phyloP scores from a whole-genome alignment of 352 stramenopile genomes.

The Aphanomyces invadans region DNA sequence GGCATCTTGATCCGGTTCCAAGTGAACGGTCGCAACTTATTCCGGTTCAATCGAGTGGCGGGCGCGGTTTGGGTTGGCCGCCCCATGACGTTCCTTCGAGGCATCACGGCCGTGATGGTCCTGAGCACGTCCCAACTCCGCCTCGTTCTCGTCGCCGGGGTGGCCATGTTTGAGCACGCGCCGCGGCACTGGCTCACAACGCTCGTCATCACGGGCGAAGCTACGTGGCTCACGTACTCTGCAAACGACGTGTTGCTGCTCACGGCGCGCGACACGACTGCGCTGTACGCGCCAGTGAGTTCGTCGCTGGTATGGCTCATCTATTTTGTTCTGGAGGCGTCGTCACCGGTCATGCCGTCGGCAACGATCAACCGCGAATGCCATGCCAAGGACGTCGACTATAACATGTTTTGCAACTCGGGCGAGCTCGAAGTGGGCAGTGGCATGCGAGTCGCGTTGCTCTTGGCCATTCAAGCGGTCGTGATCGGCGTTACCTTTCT shows the following conservation, averaged over 20 bases:
- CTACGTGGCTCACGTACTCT: background rate
- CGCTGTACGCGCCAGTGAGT: background rate
- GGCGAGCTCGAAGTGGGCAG: no score
- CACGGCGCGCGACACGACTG: background rate
- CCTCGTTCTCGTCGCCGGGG: background rate
- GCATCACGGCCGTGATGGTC: background rate
- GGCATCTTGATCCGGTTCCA: background rate
- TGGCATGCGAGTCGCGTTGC: no score
- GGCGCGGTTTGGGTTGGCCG: conserved; percentile 13
- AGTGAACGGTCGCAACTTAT: background rate
- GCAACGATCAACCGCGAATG: no score
- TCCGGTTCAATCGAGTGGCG: conserved; percentile 10
- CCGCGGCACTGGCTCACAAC: background rate
- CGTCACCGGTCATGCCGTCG: no score
- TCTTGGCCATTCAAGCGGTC: no score
- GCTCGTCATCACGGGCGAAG: background rate
- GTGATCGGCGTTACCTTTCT: no score
- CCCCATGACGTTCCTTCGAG: background rate
- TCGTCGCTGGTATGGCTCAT: background rate
- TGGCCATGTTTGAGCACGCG: background rate
- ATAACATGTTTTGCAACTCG: no score
- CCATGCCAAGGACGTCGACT: no score
- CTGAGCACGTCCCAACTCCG: conserved; percentile 4
- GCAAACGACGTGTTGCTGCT: background rate
- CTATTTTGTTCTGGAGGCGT: background rate